phyloP scores from a whole-genome alignment of 2,329 filamentous ascomycete genomes.

The Pestalotiopsis sp. region DNA sequence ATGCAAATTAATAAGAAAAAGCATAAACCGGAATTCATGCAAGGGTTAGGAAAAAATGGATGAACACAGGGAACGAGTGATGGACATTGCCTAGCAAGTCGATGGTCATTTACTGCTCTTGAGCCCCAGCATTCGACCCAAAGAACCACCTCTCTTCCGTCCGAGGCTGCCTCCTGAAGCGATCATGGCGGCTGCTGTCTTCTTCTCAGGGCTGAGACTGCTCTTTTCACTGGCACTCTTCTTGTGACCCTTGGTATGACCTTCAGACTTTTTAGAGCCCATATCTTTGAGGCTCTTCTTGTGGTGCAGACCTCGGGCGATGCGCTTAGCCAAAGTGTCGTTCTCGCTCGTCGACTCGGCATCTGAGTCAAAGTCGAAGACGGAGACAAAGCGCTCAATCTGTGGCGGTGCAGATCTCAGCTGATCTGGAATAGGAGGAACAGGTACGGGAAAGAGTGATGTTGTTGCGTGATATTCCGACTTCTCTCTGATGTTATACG shows the following conservation, averaged over 20 bases:
- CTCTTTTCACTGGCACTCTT: constrained; percentile 11
- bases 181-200: background rate
- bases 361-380: constrained; percentile 53
- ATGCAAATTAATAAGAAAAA: background rate
- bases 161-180: background rate
- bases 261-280: constrained; percentile 23
- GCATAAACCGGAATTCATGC: background rate
- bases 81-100: background rate
- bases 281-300: constrained; percentile 29
- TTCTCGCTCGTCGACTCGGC: constrained; percentile 33
- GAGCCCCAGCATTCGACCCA: constrained; percentile 14
- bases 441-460: constrained; percentile 18
- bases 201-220: constrained; percentile 4
- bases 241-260: constrained; percentile 16
- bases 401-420: constrained; percentile 16
- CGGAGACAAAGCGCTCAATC: constrained; percentile 37
- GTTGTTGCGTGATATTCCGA: constrained; percentile 18
- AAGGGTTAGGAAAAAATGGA: background rate
- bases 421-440: constrained; percentile 1
- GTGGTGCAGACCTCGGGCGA: constrained; percentile 45
- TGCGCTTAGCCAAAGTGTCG: constrained; percentile 36
- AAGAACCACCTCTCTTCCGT: constrained; percentile 10
- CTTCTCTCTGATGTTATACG: constrained; percentile 17
- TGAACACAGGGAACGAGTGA: background rate
- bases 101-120: constrained; percentile 4